These are phyloP conservation scores for Brassica rapa DNA, from an alignment of 345 rosid genomes.

Conservation along the genomic window DNA sequence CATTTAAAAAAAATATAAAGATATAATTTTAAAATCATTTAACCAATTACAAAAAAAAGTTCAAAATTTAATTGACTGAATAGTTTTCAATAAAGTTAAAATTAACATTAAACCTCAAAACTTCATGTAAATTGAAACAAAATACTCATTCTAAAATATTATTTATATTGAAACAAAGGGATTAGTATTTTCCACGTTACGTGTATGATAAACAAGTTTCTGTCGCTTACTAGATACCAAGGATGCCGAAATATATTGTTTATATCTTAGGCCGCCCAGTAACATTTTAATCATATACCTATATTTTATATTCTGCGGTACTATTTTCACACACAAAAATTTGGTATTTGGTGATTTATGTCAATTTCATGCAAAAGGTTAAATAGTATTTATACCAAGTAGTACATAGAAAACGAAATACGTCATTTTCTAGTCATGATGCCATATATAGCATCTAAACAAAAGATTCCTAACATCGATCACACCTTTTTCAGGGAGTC, in stretches of 20 bases:
- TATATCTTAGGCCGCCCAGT: conserved; percentile 10
- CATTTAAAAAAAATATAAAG: too few relatives aligned
- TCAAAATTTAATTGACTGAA: too few relatives aligned
- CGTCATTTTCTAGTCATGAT: not conserved
- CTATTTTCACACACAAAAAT: not conserved
- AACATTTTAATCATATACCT: not conserved
- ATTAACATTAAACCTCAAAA: too few relatives aligned
- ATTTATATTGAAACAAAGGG: too few relatives aligned
- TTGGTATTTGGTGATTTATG: not conserved
- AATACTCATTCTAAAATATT: too few relatives aligned
- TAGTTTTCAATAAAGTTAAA: too few relatives aligned
- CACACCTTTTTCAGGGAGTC: not conserved
- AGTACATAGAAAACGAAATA: not conserved
- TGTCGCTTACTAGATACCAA: not conserved
- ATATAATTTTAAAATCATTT: too few relatives aligned
- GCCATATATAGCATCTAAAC: not conserved
- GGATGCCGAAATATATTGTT: not conserved
- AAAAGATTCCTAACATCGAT: not conserved
- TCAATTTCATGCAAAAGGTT: conserved; percentile 1
- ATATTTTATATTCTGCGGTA: not conserved
- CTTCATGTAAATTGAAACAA: too few relatives aligned
- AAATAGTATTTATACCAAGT: not conserved
- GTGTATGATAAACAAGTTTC: not conserved
- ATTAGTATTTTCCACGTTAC: too few relatives aligned
- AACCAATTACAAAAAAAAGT: too few relatives aligned